Conservation (phyloP, 2,329 filamentous ascomycete species). For the Sclerotinia nivalis region DNA sequence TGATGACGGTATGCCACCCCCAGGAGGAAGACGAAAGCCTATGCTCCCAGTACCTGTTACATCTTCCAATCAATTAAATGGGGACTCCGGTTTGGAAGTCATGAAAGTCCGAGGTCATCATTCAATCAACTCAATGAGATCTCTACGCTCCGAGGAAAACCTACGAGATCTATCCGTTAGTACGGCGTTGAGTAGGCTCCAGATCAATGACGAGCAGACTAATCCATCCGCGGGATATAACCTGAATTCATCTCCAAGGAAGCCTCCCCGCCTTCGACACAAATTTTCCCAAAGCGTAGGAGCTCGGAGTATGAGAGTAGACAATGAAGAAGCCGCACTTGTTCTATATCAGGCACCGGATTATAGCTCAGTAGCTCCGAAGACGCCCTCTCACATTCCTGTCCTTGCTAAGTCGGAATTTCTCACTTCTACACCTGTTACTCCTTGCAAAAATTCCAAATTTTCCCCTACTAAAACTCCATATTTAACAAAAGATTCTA, state of each 20-base stretch:
- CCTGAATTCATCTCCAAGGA: constrained; percentile 26
- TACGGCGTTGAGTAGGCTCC: constrained; percentile 43
- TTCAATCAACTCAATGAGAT: constrained; percentile 36
- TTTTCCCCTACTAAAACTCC: constrained; percentile 45
- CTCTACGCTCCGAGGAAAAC: constrained; percentile 28
- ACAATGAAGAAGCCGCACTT: constrained; percentile 33
- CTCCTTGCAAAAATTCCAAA: constrained; percentile 47
- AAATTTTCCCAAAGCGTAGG: constrained; percentile 33
- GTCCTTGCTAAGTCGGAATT: constrained; percentile 37
- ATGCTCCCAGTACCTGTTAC: constrained; percentile 45
- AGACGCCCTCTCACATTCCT: constrained; percentile 42
- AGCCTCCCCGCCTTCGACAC: constrained; percentile 27
- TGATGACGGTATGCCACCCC: constrained; percentile 36
- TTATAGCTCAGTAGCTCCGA: constrained; percentile 36
- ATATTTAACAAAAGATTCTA: constrained; percentile 74
- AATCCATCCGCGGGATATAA: constrained; percentile 29
- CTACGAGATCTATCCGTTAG: constrained; percentile 44
- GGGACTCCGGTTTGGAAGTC: constrained; percentile 34
- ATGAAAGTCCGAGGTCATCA: constrained; percentile 38
- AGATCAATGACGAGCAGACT: constrained; percentile 29
- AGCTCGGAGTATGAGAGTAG: constrained; percentile 30
- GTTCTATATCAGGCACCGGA: constrained; percentile 34
- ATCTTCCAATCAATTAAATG: constrained; percentile 28
- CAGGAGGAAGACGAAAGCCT: constrained; percentile 53
- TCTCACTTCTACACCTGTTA: constrained; percentile 30